phyloP scores from a whole-genome alignment of 805 yeast genomes.

The Myxozyma vanderwaltii region DNA sequence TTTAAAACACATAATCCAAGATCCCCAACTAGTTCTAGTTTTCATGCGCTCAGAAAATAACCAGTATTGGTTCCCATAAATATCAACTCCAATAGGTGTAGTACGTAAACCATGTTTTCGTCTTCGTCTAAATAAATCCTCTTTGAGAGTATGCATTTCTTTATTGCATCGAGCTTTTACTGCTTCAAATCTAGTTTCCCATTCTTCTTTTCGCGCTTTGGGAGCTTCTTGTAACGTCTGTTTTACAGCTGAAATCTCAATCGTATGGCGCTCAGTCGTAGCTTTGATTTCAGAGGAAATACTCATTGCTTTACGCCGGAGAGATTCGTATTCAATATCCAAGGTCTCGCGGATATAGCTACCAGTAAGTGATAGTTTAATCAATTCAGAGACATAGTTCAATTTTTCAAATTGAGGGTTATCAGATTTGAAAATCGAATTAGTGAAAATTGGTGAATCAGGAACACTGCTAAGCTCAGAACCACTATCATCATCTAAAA shows the following conservation, averaged over 20 bases:
- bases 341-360: conserved; percentile 43
- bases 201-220: conserved; percentile 33
- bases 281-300: conserved; percentile 38
- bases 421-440: conserved; percentile 24
- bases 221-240: conserved; percentile 35
- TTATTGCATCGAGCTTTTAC: conserved; percentile 37
- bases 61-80: conserved; percentile 44
- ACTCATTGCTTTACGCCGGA: conserved; percentile 37
- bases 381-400: conserved; percentile 37
- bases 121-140: conserved; percentile 36
- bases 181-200: conserved; percentile 37
- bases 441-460: neutral
- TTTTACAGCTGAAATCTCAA: conserved; percentile 34
- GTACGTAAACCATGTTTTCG: conserved; percentile 42
- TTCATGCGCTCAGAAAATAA: conserved; percentile 42
- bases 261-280: conserved; percentile 34
- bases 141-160: conserved; percentile 39
- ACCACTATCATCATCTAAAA: conserved; percentile 6
- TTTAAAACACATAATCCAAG: conserved; percentile 40
- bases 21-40: conserved; percentile 41
- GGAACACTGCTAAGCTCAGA: conserved; percentile 10
- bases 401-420: conserved; percentile 38
- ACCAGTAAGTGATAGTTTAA: conserved; percentile 41
- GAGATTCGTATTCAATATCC: conserved; percentile 40
- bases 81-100: conserved; percentile 42